A percentile compares a stretch with the other conserved stretches of the same genome.
phyloP scores from a whole-genome alignment of 768 basidiomycete genomes.

The Agrocybe praecox region DNA sequence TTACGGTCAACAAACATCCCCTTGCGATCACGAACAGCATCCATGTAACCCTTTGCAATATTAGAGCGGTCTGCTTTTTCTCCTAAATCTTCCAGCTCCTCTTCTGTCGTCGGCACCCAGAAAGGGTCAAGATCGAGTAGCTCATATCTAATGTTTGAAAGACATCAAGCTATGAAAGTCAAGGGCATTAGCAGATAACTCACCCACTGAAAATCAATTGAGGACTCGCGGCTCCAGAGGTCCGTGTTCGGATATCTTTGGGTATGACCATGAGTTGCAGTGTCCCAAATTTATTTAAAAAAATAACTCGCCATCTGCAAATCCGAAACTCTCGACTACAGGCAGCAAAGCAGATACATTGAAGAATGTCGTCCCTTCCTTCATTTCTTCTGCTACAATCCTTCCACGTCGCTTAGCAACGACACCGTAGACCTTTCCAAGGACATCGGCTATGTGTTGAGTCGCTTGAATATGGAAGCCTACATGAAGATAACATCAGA shows the following conservation, averaged over 20 bases:
- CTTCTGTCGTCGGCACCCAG: conserved; percentile 97
- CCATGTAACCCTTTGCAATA: conserved; percentile 93
- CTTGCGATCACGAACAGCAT: conserved; percentile 86
- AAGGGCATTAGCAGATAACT: conserved; percentile 22
- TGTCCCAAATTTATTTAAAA: background rate
- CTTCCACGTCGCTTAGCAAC: conserved; percentile 89
- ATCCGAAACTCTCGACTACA: conserved; percentile 97
- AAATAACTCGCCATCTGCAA: conserved; percentile 79
- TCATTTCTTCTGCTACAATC: conserved; percentile 98
- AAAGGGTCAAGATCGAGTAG: conserved; percentile 93
- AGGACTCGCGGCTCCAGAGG: conserved; percentile 96
- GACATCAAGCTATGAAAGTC: background rate
- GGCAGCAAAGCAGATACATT: conserved; percentile 89
- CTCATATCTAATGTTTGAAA: conserved; percentile 66
- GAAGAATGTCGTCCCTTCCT: conserved; percentile 95
- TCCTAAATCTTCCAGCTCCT: conserved; percentile 95
- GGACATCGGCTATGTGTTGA: conserved; percentile 74
- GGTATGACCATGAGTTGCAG: background rate
- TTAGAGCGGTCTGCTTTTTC: conserved; percentile 94
- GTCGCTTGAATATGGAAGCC: conserved; percentile 8
- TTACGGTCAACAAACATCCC: conserved; percentile 96
- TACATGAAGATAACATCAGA: background rate
- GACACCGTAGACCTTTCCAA: conserved; percentile 97
- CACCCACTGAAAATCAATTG: conserved; percentile 96
- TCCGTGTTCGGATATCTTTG: conserved; percentile 91